A percentile compares a stretch with the other conserved stretches of the same genome.
Evolutionary conservation across 345 rosid genomes (phyloP).

Genomic region (Camelina sativa): DNA sequence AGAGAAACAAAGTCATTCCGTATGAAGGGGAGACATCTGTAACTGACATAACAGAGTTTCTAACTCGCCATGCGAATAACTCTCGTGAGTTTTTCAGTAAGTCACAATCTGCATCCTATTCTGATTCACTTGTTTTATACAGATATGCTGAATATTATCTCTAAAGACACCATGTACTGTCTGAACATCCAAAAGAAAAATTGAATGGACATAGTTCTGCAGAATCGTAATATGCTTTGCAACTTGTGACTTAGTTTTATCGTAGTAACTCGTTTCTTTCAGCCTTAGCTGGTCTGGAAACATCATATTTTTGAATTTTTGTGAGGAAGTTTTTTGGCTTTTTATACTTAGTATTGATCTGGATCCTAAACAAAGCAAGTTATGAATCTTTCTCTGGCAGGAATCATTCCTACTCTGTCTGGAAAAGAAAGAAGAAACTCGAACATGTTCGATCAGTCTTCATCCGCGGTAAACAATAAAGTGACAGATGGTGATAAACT

Average conservation of each 20-base stretch:
- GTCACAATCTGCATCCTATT: conserved; percentile 41
- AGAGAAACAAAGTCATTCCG: conserved; percentile 55
- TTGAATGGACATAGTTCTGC: conserved; percentile 5
- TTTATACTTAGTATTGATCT: neutral
- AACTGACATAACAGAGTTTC: conserved; percentile 67
- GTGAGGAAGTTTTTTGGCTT: neutral
- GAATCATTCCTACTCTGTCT: conserved; percentile 50
- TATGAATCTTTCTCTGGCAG: conserved; percentile 45
- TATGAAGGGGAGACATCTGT: conserved; percentile 77
- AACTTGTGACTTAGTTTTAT: conserved; percentile 6
- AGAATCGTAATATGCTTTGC: conserved; percentile 9
- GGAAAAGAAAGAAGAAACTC: conserved; percentile 48
- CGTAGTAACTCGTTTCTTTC: conserved; percentile 2
- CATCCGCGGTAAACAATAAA: conserved; percentile 35
- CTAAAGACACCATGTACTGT: conserved; percentile 12
- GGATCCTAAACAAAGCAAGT: conserved; percentile 26
- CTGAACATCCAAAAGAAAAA: conserved; percentile 20
- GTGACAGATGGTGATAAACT: conserved; percentile 48
- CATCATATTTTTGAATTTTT: neutral
- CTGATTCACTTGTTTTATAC: conserved; percentile 8
- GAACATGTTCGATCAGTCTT: conserved; percentile 38
- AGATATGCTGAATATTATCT: neutral
- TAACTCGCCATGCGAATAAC: conserved; percentile 64
- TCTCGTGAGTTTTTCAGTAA: conserved; percentile 56
- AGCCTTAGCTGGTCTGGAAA: conserved; percentile 6